Base-by-base conservation (phyloP, 1,139 yeast species). In the Suhomyces coccinellae region DNA sequence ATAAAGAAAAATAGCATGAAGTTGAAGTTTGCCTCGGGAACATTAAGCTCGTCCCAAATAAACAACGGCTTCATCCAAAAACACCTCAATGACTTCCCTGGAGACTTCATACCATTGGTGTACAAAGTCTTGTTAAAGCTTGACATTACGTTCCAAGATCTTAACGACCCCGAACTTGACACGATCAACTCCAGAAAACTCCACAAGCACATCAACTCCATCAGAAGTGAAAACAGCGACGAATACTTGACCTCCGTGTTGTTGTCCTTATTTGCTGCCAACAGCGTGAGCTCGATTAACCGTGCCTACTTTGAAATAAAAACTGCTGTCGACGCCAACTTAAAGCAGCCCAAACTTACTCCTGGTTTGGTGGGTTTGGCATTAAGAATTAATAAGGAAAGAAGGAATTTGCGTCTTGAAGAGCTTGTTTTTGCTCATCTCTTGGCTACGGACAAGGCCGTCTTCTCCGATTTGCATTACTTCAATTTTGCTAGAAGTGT, bases 341-440 rank as follows among this genome's bases (percentile, higher is more conserved):
- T 61, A 14, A 41, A 51, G 7, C 50, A 57, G 11, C 52, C 56
- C 7, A 53, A 55, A 32, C 46, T 64, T 6, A 54, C 63, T 6
- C 82, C 82, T 27, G 76, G 73, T 45, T 65, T 73, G 56, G 71
- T 70, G 45, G 79, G 75, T 29, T 61, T 75, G 15, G 26, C 13
- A 33, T 42, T 12, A 40, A 26, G 22, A 41, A 32, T 12, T 33
- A 41, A 13, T 33, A 37, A 33, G 17, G 16, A 12, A 36, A 11
- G 7, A 26, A 5, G 12, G 28, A 26, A 3, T 10, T 3, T 10
- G 4, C 5, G 12, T 4, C 3, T 26, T 26, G 28, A 27, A 8
- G 41, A 27, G 9, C 35, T 32, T 17, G 28, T 41, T 4, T 15
- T 37, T 24, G 37, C 40, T 13, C 43, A 45, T 34, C 41, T 43